Evolutionary conservation across 352 stramenopile species (phyloP), one percentile per base, ranked within the genome.

Genomic region (Sclerospora graminicola): DNA sequence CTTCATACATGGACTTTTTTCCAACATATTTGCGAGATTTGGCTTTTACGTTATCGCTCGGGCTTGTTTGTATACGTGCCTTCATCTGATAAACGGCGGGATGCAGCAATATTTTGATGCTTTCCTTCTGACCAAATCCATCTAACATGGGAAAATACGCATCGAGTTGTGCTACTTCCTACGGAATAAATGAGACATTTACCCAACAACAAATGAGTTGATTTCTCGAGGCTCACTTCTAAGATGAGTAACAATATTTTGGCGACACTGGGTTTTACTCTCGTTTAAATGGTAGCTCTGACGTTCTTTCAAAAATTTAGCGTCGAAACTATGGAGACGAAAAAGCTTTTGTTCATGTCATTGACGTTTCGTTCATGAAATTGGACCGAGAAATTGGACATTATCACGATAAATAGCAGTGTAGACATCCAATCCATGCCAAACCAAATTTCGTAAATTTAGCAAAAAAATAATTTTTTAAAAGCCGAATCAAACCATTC

Each of bases 61-160:
- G 23, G 4, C 31, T 38, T 20, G n/a, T 8, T 36, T 2, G 40
- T 31, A n/a, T n/a, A n/a, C 2, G 11, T 27, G 8, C 28, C 34
- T 30, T 14, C 11, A 16, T 51, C 58, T 18, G 60, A 20, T 11
- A 33, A 13, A 87, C 54, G 1, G 45, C 37, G 0, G 68, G 41
- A 33, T 83, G 61, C 1, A 89, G 39, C 7, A 89, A 39, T 8
- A 89, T 71, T 54, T 89, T 73, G 30, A 86, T 73, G 50, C 84
- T 84, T 21, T 75, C 57, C n/a, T 65, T 61, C 41, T 89, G 77
- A 0, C 77, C 77, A 41, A 89, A 89, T 0, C 77, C 77, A 42
- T 89, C 77, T 7, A 89, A 41, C 11, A 73, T 89, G 10, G 77
- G 86, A 47, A 85, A 89, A 45, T 89, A 89, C 15, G 70, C 57